Conservation (phyloP, 2,329 filamentous ascomycete genomes). For the Waltergamsia citrina region DNA sequence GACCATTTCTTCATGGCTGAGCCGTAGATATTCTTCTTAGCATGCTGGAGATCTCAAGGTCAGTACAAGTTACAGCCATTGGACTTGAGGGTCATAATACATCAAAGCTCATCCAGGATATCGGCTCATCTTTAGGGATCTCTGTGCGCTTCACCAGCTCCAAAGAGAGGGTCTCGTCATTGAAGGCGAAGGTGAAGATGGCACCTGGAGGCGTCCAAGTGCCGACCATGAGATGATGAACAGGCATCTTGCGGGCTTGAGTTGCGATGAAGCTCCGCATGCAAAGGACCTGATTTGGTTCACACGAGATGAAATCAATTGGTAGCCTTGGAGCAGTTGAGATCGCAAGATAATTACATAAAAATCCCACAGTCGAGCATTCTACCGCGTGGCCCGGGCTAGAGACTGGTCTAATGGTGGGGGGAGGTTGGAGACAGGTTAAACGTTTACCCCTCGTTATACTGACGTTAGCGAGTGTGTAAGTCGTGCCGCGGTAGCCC, state of each 20-base stretch:
- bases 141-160: conserved; percentile 70
- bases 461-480: not conserved
- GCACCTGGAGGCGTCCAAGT: conserved; percentile 86
- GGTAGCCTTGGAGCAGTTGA: no score
- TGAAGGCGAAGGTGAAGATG: conserved; percentile 83
- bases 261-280: conserved; percentile 1
- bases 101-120: conserved; percentile 90
- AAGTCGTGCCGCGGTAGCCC: no score
- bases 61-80: not conserved
- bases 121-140: conserved; percentile 75
- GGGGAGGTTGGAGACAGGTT: not conserved
- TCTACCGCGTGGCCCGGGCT: no score
- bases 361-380: no score
- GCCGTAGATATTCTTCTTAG: conserved; percentile 77
- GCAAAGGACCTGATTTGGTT: no score
- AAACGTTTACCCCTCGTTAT: conserved; percentile 3
- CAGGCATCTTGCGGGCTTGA: conserved; percentile 47
- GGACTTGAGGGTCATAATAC: conserved; percentile 34
- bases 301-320: no score
- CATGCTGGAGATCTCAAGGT: conserved; percentile 44
- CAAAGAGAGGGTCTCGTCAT: conserved; percentile 69
- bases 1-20: conserved; percentile 92
- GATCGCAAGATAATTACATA: no score
- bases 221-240: conserved; percentile 84
- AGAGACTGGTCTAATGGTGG: no score